A percentile compares a stretch with the other conserved stretches of the same genome.
phyloP scores from a whole-genome alignment of 805 yeast species.

The Cyberlindnera galapagoensis region DNA sequence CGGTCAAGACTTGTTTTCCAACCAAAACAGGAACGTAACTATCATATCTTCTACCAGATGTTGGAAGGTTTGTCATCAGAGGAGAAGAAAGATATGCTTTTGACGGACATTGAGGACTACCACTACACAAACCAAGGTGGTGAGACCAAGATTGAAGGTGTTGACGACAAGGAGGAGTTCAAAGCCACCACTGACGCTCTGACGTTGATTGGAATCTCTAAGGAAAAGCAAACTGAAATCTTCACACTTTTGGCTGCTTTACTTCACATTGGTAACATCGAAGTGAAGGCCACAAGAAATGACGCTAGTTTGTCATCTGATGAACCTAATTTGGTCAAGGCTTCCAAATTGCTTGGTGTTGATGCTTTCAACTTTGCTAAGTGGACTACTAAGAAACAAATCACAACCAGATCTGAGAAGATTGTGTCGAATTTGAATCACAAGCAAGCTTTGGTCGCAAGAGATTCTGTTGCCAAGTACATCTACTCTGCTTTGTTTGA shows the following conservation, averaged over 20 bases:
- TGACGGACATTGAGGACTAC: conserved; percentile 61
- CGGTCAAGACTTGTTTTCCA: conserved; percentile 93
- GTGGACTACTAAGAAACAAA: conserved; percentile 91
- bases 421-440: conserved; percentile 77
- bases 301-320: conserved; percentile 79
- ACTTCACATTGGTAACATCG: conserved; percentile 89
- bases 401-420: conserved; percentile 86
- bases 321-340: conserved; percentile 78
- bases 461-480: conserved; percentile 96
- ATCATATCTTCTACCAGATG: conserved; percentile 90
- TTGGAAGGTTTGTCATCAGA: conserved; percentile 59
- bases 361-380: conserved; percentile 70
- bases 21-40: conserved; percentile 85
- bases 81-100: conserved; percentile 50
- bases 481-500: conserved; percentile 90
- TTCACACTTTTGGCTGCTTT: conserved; percentile 82
- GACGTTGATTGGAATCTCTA: conserved; percentile 65
- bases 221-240: conserved; percentile 54
- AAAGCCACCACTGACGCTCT: conserved; percentile 71
- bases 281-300: conserved; percentile 74
- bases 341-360: conserved; percentile 78
- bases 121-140: conserved; percentile 90
- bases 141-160: conserved; percentile 57
- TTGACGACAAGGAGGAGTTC: conserved; percentile 81
- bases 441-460: conserved; percentile 81